Percentiles rank a stretch among this genome's conserved stretches.
phyloP scores from a whole-genome alignment of 2,329 filamentous ascomycete genomes.

The Macrophomina phaseolina region DNA sequence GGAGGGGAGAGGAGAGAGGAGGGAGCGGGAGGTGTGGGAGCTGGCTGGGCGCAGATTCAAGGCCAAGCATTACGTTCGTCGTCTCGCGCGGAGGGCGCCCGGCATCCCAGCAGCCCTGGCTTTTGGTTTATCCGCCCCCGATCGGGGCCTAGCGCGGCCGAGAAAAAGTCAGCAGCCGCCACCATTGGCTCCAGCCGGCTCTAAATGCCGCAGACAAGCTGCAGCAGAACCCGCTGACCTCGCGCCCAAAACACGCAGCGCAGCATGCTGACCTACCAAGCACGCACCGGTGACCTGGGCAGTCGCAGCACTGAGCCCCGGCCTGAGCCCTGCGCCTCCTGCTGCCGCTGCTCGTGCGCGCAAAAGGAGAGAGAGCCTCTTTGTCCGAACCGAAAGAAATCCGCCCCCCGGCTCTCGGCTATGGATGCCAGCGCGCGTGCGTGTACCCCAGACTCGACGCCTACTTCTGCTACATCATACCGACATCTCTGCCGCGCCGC shows the following conservation, averaged over 20 bases:
- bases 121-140: constrained; percentile 10
- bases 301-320: neutral
- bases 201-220: constrained; percentile 19
- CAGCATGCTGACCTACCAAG: neutral
- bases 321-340: constrained; percentile 13
- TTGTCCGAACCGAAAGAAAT: constrained; percentile 18
- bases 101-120: neutral
- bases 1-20: constrained; percentile 11
- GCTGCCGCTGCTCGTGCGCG: neutral
- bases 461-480: constrained; percentile 8
- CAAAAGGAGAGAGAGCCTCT: constrained; percentile 15
- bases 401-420: constrained; percentile 11
- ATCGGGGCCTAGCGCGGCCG: constrained; percentile 8
- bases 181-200: constrained; percentile 6
- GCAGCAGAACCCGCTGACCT: neutral
- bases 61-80: constrained; percentile 18
- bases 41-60: constrained; percentile 8
- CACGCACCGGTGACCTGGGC: neutral
- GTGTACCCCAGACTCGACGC: constrained; percentile 17
- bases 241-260: constrained; percentile 6
- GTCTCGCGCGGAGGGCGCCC: constrained; percentile 1
- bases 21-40: neutral
- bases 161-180: constrained; percentile 20
- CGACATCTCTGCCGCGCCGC: constrained; percentile 7
- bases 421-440: neutral